Conservation (phyloP, 148 eudicot genomes). For the Rhododendron vialii region DNA sequence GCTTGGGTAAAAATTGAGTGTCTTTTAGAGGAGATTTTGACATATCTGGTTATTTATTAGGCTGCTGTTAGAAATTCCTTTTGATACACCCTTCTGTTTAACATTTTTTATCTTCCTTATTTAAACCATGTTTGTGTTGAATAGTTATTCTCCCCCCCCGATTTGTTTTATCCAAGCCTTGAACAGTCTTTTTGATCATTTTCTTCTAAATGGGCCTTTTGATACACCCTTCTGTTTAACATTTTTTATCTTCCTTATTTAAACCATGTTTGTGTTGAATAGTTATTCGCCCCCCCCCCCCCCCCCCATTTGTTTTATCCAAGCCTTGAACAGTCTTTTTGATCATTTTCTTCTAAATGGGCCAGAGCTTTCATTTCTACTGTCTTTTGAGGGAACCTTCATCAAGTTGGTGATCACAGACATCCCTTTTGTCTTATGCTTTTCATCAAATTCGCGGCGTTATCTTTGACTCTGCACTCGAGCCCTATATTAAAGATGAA, state of each 20-base stretch:
- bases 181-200: background rate
- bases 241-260: background rate
- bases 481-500: no score
- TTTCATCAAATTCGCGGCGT: no score
- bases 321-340: background rate
- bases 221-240: background rate
- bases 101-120: background rate
- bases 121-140: background rate
- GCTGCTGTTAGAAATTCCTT: background rate
- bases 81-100: background rate
- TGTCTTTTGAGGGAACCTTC: no score
- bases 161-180: background rate
- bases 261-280: background rate
- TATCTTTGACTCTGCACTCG: no score
- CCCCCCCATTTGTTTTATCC: background rate
- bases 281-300: no score
- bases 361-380: no score
- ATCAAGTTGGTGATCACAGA: no score
- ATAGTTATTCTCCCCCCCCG: no score
- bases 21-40: background rate
- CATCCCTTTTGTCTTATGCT: no score
- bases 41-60: background rate
- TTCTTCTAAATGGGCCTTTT: background rate
- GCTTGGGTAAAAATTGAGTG: background rate
- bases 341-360: background rate